A percentile compares a stretch with the other conserved stretches of the same genome.
phyloP scores from a whole-genome alignment of 768 basidiomycete genomes.

The Chalciporus piperatus region DNA sequence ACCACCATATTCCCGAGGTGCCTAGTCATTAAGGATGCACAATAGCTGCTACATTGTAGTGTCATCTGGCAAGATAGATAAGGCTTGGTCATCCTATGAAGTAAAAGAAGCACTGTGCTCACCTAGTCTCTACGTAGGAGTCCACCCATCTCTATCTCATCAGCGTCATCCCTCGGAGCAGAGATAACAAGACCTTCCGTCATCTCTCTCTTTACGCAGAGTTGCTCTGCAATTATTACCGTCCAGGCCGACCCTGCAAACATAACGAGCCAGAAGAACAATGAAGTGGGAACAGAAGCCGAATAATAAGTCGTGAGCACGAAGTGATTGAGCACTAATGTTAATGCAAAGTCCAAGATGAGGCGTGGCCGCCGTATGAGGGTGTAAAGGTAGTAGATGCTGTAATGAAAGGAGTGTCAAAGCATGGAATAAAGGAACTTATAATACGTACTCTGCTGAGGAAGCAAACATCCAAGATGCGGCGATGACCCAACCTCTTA shows the following conservation, averaged over 20 bases:
- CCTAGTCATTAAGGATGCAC: slow-evolving; percentile 12
- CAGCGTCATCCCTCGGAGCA: slow-evolving; percentile 40
- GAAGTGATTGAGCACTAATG: slow-evolving; percentile 87
- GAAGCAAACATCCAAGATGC: slow-evolving; percentile 83
- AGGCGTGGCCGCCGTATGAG: slow-evolving; percentile 89
- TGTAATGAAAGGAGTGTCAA: slow-evolving; percentile 20
- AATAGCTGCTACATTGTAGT: slow-evolving; percentile 23
- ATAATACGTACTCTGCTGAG: slow-evolving; percentile 74
- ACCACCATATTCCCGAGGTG: slow-evolving; percentile 12
- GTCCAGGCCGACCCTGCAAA: slow-evolving; percentile 66
- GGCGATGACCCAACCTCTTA: slow-evolving; percentile 89
- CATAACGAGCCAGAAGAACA: slow-evolving; percentile 91
- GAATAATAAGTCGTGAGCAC: slow-evolving; percentile 88
- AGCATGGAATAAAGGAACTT: slow-evolving; percentile 1
- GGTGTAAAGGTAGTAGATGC: slow-evolving; percentile 79
- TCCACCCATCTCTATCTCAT: slow-evolving; percentile 55
- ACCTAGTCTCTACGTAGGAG: slow-evolving; percentile 57
- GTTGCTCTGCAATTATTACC: slow-evolving; percentile 82
- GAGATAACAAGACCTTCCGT: slow-evolving; percentile 68
- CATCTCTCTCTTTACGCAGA: slow-evolving; percentile 91
- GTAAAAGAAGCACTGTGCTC: slow-evolving; percentile 34
- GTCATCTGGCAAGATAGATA: slow-evolving; percentile 10
- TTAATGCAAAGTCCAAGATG: slow-evolving; percentile 92
- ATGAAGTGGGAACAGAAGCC: slow-evolving; percentile 68
- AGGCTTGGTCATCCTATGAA: slow-evolving; percentile 1